Percentiles rank a stretch among this genome's conserved stretches.
These are phyloP conservation scores for Teunomyces barrocoloradensis DNA, from an alignment of 805 yeast genomes.

Conservation along the genomic window DNA sequence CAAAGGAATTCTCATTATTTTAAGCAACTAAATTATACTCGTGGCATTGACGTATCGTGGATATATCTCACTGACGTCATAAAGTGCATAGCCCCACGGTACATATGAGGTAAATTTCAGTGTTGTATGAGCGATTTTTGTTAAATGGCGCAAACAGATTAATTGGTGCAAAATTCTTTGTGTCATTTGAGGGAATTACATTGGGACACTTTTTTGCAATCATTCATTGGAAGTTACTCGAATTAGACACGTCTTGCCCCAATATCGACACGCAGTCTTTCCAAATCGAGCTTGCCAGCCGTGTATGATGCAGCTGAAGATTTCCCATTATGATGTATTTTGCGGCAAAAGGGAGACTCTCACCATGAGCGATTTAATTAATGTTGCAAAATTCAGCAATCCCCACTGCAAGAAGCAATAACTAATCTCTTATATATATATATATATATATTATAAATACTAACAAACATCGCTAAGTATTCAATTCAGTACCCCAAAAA, in stretches of 20 bases:
- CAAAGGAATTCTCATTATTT: not conserved
- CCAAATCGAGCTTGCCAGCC: not conserved
- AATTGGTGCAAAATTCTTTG: constrained; percentile 1
- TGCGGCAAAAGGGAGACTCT: not conserved
- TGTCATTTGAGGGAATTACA: constrained; percentile 3
- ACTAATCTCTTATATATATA: too few species aligned
- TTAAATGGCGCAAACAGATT: not conserved
- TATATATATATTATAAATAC: not conserved
- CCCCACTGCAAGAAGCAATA: too few species aligned
- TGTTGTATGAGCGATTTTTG: not conserved
- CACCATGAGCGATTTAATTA: not conserved
- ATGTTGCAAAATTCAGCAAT: not conserved
- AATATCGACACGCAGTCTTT: not conserved
- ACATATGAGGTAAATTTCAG: not conserved
- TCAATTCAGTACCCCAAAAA: not conserved
- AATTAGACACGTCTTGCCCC: not conserved
- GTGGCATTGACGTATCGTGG: not conserved
- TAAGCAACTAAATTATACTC: not conserved
- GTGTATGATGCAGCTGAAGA: not conserved
- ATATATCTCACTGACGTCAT: not conserved
- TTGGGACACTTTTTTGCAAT: not conserved
- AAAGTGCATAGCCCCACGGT: not conserved
- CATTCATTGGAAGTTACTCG: not conserved
- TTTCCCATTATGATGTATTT: not conserved
- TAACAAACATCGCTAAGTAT: not conserved